Evolutionary conservation across 2,329 filamentous ascomycete species (phyloP).

Genomic region (Leptographium radiaticola): DNA sequence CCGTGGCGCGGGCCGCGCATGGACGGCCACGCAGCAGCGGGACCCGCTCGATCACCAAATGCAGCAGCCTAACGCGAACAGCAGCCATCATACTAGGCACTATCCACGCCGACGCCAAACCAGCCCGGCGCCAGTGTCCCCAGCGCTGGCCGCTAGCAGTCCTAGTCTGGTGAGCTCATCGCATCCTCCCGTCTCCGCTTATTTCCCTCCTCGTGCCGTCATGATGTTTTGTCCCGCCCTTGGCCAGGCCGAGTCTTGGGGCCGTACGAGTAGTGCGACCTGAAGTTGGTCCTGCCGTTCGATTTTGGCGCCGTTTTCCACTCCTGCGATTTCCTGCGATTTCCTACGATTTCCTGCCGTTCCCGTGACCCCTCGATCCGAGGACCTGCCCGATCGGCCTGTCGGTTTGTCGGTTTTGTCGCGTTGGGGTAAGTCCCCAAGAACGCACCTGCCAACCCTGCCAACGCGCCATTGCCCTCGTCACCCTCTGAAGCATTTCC

Average conservation of each 20-base stretch:
- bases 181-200: no score
- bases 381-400: no score
- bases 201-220: no score
- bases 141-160: no score
- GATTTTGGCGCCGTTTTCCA: neutral
- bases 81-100: neutral
- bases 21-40: neutral
- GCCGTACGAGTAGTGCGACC: no score
- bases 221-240: no score
- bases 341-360: neutral
- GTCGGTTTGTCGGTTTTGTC: neutral
- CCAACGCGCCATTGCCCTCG: neutral
- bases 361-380: neutral
- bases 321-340: neutral
- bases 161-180: no score
- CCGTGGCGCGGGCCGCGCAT: constrained; percentile 8
- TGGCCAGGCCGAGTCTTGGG: no score
- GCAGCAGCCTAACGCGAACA: neutral
- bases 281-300: no score
- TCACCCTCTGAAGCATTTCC: neutral
- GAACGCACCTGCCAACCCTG: neutral
- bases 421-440: neutral
- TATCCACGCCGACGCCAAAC: neutral
- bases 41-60: neutral
- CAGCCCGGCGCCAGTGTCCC: neutral